Evolutionary conservation across 306 rosid species (phyloP).

Genomic region (Carpinus viminea): DNA sequence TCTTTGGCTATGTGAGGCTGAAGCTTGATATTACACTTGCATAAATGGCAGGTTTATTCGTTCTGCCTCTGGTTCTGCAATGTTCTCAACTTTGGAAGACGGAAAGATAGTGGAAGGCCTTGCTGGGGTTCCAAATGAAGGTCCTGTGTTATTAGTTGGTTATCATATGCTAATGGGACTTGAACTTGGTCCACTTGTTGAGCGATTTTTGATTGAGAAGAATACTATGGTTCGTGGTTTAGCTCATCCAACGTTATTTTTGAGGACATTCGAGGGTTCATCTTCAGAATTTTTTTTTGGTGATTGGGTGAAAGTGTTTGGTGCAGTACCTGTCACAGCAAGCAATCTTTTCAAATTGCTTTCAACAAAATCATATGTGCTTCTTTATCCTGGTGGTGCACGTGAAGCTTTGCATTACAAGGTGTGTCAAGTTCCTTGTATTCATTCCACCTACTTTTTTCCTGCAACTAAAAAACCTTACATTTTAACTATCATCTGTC

Average conservation of each 20-base stretch:
- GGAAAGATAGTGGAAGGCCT: slow-evolving; percentile 86
- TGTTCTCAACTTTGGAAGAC: slow-evolving; percentile 84
- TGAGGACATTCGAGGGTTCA: background rate
- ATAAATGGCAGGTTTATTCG: slow-evolving; percentile 51
- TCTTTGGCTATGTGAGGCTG: background rate
- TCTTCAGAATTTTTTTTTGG: slow-evolving; percentile 42
- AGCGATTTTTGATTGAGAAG: slow-evolving; percentile 67
- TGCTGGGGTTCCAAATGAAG: slow-evolving; percentile 84
- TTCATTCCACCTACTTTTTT: slow-evolving; percentile 1
- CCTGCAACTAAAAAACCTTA: slow-evolving; percentile 6
- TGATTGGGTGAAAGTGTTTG: slow-evolving; percentile 72
- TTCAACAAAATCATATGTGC: slow-evolving; percentile 69
- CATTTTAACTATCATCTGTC: background rate
- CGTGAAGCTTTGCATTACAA: slow-evolving; percentile 90
- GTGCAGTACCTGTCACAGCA: slow-evolving; percentile 77
- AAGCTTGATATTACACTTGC: slow-evolving; percentile 24
- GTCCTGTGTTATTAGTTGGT: slow-evolving; percentile 87
- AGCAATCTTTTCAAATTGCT: slow-evolving; percentile 68
- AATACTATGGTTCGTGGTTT: slow-evolving; percentile 62
- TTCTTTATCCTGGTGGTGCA: slow-evolving; percentile 94
- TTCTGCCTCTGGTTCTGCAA: slow-evolving; percentile 53
- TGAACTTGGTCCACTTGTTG: slow-evolving; percentile 52
- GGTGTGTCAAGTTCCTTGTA: slow-evolving; percentile 48
- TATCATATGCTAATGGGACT: slow-evolving; percentile 80
- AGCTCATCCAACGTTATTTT: slow-evolving; percentile 73